Conservation (phyloP, 805 yeast genomes). For the Myxozyma mucilagina region DNA sequence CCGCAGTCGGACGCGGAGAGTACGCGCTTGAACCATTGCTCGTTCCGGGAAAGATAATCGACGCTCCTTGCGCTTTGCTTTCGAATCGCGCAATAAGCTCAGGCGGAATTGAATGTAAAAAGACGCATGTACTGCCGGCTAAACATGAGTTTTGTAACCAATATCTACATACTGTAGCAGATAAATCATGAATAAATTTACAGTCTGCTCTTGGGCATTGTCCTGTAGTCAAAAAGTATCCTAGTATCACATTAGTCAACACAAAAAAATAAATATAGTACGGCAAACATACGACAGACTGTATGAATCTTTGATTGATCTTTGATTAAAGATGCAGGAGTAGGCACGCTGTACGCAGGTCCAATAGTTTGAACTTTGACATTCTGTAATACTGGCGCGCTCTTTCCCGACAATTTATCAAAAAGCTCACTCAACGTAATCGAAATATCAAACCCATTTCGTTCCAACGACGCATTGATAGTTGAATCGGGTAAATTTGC, state of each 20-base stretch:
- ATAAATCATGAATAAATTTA: constrained; percentile 49
- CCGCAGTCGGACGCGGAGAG: not conserved
- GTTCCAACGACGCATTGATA: constrained; percentile 11
- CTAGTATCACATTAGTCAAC: not conserved
- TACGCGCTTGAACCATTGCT: not conserved
- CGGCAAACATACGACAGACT: constrained; percentile 22
- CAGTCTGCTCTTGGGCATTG: constrained; percentile 49
- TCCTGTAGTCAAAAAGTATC: constrained; percentile 47
- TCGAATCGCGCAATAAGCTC: constrained; percentile 28
- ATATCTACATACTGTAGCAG: constrained; percentile 47
- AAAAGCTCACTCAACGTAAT: constrained; percentile 18
- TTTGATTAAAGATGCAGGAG: constrained; percentile 1
- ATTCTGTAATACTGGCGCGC: not conserved
- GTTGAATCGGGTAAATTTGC: constrained; percentile 11
- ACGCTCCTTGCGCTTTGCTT: constrained; percentile 13
- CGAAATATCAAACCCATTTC: constrained; percentile 24
- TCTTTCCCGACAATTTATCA: constrained; percentile 9
- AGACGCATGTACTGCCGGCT: constrained; percentile 47
- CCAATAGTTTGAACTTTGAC: constrained; percentile 28
- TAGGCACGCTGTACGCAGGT: constrained; percentile 22
- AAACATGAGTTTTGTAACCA: constrained; percentile 50
- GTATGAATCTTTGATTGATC: constrained; percentile 26
- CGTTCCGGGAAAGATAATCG: constrained; percentile 13
- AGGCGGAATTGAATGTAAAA: constrained; percentile 45
- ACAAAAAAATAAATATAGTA: not conserved